phyloP scores from a whole-genome alignment of 345 rosid genomes.

The Trapa incisa region DNA sequence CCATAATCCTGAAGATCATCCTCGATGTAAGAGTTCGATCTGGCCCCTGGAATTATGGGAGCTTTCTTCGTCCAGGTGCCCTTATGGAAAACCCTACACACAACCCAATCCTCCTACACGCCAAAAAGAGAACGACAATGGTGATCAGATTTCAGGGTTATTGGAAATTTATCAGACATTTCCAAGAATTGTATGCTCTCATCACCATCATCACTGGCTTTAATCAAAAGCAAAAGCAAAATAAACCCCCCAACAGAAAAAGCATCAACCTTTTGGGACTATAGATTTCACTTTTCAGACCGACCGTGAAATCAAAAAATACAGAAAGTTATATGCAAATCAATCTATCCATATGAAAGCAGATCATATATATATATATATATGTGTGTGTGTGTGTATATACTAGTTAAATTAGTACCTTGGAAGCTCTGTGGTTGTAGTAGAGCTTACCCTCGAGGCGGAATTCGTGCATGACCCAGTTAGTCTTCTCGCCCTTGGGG shows the following conservation, averaged over 20 bases:
- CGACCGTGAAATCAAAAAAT: background rate
- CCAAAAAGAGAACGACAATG: background rate
- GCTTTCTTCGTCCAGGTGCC: conserved; percentile 39
- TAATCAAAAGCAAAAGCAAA: background rate
- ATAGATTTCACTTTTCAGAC: background rate
- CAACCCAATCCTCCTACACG: conserved; percentile 90
- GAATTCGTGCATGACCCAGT: conserved; percentile 96
- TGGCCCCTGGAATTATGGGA: conserved; percentile 6
- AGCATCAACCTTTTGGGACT: background rate
- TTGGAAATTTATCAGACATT: background rate
- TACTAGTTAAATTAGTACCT: conserved; percentile 26
- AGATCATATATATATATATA: background rate
- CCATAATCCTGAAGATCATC: conserved; percentile 33
- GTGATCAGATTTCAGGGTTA: background rate
- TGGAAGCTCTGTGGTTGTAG: conserved; percentile 46
- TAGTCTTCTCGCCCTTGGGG: conserved; percentile 89
- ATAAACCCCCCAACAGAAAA: background rate
- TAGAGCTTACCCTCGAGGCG: conserved; percentile 81
- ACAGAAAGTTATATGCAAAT: background rate
- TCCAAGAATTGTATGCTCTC: background rate
- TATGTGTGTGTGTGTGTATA: background rate
- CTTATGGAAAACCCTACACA: conserved; percentile 89
- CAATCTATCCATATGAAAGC: background rate
- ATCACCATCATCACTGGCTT: background rate
- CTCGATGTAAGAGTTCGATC: conserved; percentile 32